A percentile compares a stretch with the other conserved stretches of the same genome.
Conservation (phyloP, 2,329 filamentous ascomycete genomes). For the Phaeosphaeria sp. region DNA sequence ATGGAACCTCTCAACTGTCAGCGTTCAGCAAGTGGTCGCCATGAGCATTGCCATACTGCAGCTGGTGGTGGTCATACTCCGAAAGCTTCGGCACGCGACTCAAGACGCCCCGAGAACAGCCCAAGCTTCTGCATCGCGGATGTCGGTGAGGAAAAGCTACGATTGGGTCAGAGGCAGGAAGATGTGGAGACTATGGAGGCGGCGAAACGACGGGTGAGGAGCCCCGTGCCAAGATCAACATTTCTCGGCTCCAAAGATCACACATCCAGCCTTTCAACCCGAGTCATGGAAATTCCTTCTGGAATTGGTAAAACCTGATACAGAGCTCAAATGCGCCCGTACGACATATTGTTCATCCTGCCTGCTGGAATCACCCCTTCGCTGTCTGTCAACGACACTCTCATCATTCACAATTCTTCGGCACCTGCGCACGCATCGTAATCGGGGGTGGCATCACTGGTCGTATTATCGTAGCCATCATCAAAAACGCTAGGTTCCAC, state of each 20-base stretch:
- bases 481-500: background rate
- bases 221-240: conserved; percentile 19
- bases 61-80: background rate
- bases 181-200: conserved; percentile 3
- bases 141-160: conserved; percentile 3
- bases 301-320: too few relatives aligned
- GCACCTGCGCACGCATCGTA: background rate
- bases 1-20: background rate
- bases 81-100: background rate
- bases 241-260: background rate
- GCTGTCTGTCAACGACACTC: too few relatives aligned
- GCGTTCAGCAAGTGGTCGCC: background rate
- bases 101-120: background rate
- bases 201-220: background rate
- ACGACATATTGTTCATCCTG: too few relatives aligned
- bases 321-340: too few relatives aligned
- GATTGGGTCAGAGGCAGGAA: conserved; percentile 4
- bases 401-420: background rate
- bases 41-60: background rate
- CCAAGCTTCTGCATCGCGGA: background rate
- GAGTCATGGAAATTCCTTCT: too few relatives aligned
- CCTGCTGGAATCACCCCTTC: too few relatives aligned
- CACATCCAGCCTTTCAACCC: background rate
- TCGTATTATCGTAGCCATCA: background rate
- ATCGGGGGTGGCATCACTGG: too few relatives aligned